phyloP scores from a whole-genome alignment of 192 early-diverging fungal genomes.

The Martensiomyces pterosporus region DNA sequence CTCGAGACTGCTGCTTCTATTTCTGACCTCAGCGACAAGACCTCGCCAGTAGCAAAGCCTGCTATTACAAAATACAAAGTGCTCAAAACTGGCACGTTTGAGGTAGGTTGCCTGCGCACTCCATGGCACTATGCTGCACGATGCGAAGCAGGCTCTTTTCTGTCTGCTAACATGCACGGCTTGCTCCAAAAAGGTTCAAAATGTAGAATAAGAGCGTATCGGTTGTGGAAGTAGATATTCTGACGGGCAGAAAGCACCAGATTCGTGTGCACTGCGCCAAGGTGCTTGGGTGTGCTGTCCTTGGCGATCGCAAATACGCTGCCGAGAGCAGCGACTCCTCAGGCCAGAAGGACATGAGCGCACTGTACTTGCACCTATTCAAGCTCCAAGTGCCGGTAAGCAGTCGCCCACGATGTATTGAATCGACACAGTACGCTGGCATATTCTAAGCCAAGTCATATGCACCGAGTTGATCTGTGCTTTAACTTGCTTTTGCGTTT shows the following conservation, averaged over 20 bases:
- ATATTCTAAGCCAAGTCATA: no score
- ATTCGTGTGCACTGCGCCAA: conserved; percentile 35
- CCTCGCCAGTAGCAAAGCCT: not conserved
- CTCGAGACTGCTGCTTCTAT: not conserved
- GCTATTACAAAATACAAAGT: conserved; percentile 21
- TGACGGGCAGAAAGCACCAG: conserved; percentile 42
- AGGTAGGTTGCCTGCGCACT: no score
- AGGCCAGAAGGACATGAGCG: not conserved
- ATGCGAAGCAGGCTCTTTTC: no score
- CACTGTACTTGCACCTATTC: conserved; percentile 23
- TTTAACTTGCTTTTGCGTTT: not conserved
- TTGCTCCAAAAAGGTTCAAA: no score
- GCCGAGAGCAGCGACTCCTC: not conserved
- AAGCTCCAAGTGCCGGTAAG: conserved; percentile 13
- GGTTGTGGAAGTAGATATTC: conserved; percentile 15
- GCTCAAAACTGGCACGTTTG: conserved; percentile 7
- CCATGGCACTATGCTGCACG: no score
- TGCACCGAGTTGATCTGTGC: no score
- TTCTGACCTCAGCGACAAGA: not conserved
- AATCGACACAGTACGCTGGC: no score
- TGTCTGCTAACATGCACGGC: no score
- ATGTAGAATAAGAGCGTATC: conserved; percentile 4
- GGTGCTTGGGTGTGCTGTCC: conserved; percentile 26
- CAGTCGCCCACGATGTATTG: no score
- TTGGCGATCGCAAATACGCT: conserved; percentile 26